Evolutionary conservation across 768 basidiomycete genomes (phyloP), one percentile per base, ranked within the genome.

Genomic region (Hygrocybe coccinea): DNA sequence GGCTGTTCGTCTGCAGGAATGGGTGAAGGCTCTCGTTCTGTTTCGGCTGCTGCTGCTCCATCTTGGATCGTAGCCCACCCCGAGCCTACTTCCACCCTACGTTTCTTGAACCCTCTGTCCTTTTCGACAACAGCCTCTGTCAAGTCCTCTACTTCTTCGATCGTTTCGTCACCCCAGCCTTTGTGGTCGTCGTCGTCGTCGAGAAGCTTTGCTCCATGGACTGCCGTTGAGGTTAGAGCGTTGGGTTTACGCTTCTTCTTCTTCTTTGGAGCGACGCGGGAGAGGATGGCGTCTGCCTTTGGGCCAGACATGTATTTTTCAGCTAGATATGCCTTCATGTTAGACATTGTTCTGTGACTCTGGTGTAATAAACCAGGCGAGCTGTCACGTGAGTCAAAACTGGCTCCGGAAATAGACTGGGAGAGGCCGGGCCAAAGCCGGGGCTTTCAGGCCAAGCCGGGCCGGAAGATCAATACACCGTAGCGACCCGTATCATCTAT

Each of bases 231-330:
- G 17, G 65, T 52, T 15, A 60, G 56, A 19, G 61, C 60, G 8
- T 65, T 67, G 11, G 69, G 77, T 69, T 87, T 89, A 51, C 84
- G 79, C 71, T 89, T 91, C 78, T 90, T 91, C 78, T 90, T 91
- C 74, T 87, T 89, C 71, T 86, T 87, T 67, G 74, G 72, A 2
- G 72, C 76, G 0, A 80, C 69, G 44, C 83, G 82, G 3, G 93
- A 77, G 7, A 97, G 78, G 59, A 98, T 98, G 5, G 92, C 94
- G 62, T 97, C 95, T 2, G 95, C 93, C 65, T 97, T 98, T 0
- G 91, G 84, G 1, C 95, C 95, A 5, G 93, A 86, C 94, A 97
- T 95, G 75, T 98, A 98, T 59, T 90, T 91, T 60, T 86, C 81
- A 0, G 91, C 91, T 15, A 95, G 80, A 68, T 95, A 95, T 21